These are phyloP conservation scores for Cutaneotrichosporon sp. DNA, from an alignment of 1,284 basidiomycete species.

Conservation along the genomic window DNA sequence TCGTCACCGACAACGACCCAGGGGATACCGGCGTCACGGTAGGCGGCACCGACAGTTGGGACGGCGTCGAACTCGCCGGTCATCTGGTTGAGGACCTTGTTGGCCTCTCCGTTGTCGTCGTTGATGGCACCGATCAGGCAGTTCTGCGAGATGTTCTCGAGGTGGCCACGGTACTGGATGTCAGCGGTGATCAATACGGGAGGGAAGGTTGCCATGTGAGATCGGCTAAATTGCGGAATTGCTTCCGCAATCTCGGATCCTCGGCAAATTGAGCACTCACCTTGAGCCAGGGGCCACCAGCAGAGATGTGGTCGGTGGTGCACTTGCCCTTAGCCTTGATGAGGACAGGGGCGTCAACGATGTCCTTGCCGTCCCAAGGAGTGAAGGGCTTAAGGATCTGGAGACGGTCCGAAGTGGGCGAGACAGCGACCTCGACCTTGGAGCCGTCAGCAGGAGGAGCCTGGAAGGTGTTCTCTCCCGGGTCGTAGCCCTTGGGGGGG, in stretches of 20 bases:
- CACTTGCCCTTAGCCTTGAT: constrained; percentile 99
- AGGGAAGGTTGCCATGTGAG: too few species aligned
- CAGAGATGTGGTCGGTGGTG: constrained; percentile 58
- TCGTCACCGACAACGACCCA: constrained; percentile 92
- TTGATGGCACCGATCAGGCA: constrained; percentile 97
- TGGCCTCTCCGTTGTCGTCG: constrained; percentile 88
- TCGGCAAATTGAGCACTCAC: too few species aligned
- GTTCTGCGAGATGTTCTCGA: constrained; percentile 60
- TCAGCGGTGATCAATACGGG: too few species aligned
- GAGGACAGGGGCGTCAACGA: constrained; percentile 80
- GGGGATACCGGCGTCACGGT: constrained; percentile 83
- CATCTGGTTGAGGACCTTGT: constrained; percentile 83
- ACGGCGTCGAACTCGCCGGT: constrained; percentile 84
- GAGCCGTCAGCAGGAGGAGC: constrained; percentile 82
- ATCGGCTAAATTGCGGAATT: too few species aligned
- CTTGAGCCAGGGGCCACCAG: constrained; percentile 96
- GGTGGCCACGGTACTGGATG: constrained; percentile 70
- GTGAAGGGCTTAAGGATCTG: constrained; percentile 89
- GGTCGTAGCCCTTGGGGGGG: constrained; percentile 90
- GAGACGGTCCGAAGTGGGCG: constrained; percentile 86
- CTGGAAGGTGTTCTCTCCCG: constrained; percentile 96
- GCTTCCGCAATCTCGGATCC: too few species aligned
- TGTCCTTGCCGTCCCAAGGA: constrained; percentile 90
- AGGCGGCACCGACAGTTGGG: constrained; percentile 76
- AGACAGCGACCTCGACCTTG: constrained; percentile 77